Evolutionary conservation across 2,329 filamentous ascomycete species (phyloP), one percentile per base, ranked within the genome.

Genomic region (Orbilia ellipsospora): DNA sequence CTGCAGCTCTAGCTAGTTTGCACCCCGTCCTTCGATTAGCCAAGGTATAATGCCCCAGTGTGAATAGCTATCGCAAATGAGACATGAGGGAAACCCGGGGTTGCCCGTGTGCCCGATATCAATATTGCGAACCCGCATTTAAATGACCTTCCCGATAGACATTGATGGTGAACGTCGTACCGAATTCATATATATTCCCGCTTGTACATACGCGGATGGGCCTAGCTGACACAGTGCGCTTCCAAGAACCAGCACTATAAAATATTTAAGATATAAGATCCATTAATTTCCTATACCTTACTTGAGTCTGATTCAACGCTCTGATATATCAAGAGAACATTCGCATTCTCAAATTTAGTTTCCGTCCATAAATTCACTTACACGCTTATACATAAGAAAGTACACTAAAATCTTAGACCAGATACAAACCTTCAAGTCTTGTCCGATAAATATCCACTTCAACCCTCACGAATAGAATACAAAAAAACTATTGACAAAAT

Each of bases 121-220:
- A 36, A 28, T 15, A 51, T 36, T 36, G 31, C 31, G 51, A 15
- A 13, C 12, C 52, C 15, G 31, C 31, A 36, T 10, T 10, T 36
- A 10, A 36, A 10, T 7, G 31, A 36, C 31, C 31, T 36, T 36
- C 31, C 31, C 31, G 31, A 36, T 36, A 36, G 31, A 36, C 10
- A 36, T 23, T 10, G 31, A 36, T 7, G 31, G 6, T 6, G 10
- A 7, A 36, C 8, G 31, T 36, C 31, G 31, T 6, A 36, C 31
- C 31, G 31, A 10, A 36, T 36, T 36, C 1, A 36, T 7, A 4
- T 1, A 6, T 6, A 10, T 23, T n/a, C 28, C 63, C 63, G 63
- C 52, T 52, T 42, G 42, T 20, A 20, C 48, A 59, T 67, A 51
- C 45, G 52, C 63, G 13, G 63, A 59, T 52, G 59, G 59, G 63